Evolutionary conservation across 495 filamentous ascomycete genomes (phyloP), one percentile per base, ranked within the genome.

Genomic region (Jackrogersella multiformis): DNA sequence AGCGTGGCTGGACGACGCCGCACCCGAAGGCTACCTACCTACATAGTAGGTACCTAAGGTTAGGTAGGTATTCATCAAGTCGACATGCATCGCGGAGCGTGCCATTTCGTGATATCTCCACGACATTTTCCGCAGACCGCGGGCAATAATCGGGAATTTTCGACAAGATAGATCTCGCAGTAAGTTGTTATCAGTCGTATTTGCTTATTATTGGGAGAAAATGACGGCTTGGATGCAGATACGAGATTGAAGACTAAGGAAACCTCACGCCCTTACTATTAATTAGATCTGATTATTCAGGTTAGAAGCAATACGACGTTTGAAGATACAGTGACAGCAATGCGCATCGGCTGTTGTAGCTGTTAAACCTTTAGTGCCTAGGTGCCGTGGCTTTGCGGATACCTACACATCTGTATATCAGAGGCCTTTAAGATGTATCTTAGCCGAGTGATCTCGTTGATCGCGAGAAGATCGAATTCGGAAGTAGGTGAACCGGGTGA

Each of bases 381-480:
- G n/a, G 21, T 18, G 30, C 16, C 26, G 15, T 18, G 23, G 38
- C 30, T 60, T 55, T 15, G 59, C 16, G 41, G 42, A 34, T 18
- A 41, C n/a, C n/a, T n/a, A n/a, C n/a, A n/a, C n/a, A n/a, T n/a
- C n/a, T n/a, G 35, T n/a, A 59, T 56, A 15, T 15, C n/a, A 20
- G 20, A 20, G n/a, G 18, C 26, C 13, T 30, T 28, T 35, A 53
- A 23, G 12, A 39, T 41, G 24, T 32, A 49, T 9, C 48, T 54
- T 61, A 45, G 30, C 20, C 44, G 48, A 46, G 21, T 36, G 13
- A 45, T 38, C 10, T 54, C n/a, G 57, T 36, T 56, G 51, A 61
- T 53, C 58, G 35, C 20, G 53, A 59, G 38, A 13, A 57, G 56
- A 62, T 66, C 61, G 34, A 61, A 62, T 53, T 54, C 61, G 61